A percentile compares a stretch with the other conserved stretches of the same genome.
These are phyloP conservation scores for Urostyla sp. DNA, from an alignment of 73 alveolate species.

Conservation along the genomic window DNA sequence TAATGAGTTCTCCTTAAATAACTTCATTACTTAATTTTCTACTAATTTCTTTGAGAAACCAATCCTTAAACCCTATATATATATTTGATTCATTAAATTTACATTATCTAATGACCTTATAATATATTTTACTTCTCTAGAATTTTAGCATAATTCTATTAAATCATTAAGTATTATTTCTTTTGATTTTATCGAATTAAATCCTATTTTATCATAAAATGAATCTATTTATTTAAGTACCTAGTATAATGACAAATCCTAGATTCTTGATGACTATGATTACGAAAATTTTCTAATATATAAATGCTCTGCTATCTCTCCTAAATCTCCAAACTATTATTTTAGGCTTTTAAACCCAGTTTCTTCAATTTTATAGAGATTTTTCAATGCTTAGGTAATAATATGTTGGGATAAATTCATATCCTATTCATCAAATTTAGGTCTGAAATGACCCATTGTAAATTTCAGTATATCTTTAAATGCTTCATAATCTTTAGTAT, in stretches of 20 bases:
- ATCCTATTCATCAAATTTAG: constrained; percentile 25
- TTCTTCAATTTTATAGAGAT: not conserved
- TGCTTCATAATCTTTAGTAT: not conserved
- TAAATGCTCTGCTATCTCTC: not conserved
- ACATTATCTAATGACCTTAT: constrained; percentile 17
- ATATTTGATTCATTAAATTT: not conserved
- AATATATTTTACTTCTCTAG: not conserved
- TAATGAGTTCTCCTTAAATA: not conserved
- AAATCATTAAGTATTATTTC: not conserved
- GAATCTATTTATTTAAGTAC: not conserved
- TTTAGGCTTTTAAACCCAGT: not conserved
- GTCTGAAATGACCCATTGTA: not conserved
- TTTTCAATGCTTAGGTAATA: not conserved
- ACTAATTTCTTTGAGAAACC: constrained; percentile 55
- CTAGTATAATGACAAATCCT: not conserved
- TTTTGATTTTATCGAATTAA: not conserved
- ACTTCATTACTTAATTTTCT: not conserved
- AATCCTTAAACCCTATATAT: constrained; percentile 51
- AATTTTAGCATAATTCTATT: not conserved
- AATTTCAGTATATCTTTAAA: constrained; percentile 20
- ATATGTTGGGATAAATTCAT: constrained; percentile 3
- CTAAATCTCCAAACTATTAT: constrained; percentile 1
- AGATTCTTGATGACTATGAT: not conserved
- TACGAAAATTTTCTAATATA: not conserved
- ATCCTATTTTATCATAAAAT: not conserved